Evolutionary conservation across 1,139 yeast genomes (phyloP), one percentile per base, ranked within the genome.

Genomic region (Lodderomyces oxycetoniae): DNA sequence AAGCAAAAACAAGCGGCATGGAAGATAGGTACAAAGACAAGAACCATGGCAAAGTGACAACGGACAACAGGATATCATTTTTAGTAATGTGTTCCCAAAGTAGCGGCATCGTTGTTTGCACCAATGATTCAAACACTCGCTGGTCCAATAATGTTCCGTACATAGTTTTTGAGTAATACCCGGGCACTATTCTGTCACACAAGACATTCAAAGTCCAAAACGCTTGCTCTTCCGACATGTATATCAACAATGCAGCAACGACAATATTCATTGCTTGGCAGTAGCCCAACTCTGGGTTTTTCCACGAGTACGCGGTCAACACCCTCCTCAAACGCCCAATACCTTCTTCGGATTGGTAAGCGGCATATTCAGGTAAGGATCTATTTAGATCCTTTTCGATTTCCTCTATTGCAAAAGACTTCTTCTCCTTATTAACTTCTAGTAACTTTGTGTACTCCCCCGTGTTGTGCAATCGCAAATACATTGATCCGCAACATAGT

Each of bases 211-310:
- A 66, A 39, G 93, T 76, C 97, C 97, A 93, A 53, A 88, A 93
- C 0, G 96, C 97, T 57, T 93, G 98, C 45, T 91, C 98, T 56
- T 93, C 98, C 6, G 94, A 83, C 83, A 88, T 89, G 56, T 83
- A 89, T 36, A 93, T 91, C 40, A 93, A 67, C 36, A 93, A 61
- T 0, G 96, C 96, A 1, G 99, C 99, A 1, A 82, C 86, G 5
- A 93, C 96, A 38, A 93, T 93, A 55, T 93, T 93, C 99, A 93
- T 93, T 1, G 98, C 98, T 55, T 93, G 98, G 55, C 99, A 93
- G 57, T 93, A 93, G 0, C 99, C 99, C 15, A 93, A 87, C 34
- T 91, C 96, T 0, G 96, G 96, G 52, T 89, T 88, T 48, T 85
- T 86, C 97, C 97, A 91, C 0, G 96, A 86, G 52, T 88, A 93